A percentile compares a stretch with the other conserved stretches of the same genome.
Conservation (phyloP, 2,329 filamentous ascomycete species). For the Chaetomiaceae sp. region DNA sequence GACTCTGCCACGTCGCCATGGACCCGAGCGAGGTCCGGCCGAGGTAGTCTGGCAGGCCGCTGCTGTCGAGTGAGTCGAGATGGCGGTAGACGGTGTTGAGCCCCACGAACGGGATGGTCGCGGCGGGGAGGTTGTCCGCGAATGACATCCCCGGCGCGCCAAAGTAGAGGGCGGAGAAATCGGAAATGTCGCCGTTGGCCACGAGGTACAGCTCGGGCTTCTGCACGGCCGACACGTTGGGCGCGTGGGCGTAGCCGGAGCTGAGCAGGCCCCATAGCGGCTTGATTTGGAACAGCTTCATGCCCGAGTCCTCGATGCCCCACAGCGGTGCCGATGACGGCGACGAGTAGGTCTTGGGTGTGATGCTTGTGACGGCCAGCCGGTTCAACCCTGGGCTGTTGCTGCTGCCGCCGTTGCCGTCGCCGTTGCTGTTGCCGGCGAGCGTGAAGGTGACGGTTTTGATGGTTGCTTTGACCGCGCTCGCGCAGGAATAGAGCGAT, state of each 20-base stretch:
- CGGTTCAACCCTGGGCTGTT: too few relatives aligned
- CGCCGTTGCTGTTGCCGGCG: not conserved
- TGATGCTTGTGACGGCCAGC: slow-evolving; percentile 24
- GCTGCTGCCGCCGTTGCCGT: too few relatives aligned
- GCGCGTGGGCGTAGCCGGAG: slow-evolving; percentile 26
- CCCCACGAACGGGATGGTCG: slow-evolving; percentile 28
- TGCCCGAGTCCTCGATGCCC: slow-evolving; percentile 31
- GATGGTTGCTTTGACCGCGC: slow-evolving; percentile 37
- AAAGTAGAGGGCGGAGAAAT: too few relatives aligned
- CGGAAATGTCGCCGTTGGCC: slow-evolving; percentile 5
- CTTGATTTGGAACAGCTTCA: slow-evolving; percentile 23
- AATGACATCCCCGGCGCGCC: too few relatives aligned
- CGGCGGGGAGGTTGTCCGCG: slow-evolving; percentile 31
- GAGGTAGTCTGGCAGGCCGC: too few relatives aligned
- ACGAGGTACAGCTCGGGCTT: slow-evolving; percentile 18
- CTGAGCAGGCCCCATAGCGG: slow-evolving; percentile 40
- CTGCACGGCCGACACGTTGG: slow-evolving; percentile 32
- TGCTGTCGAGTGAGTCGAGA: too few relatives aligned
- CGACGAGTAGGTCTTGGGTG: slow-evolving; percentile 34
- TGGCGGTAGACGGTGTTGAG: slow-evolving; percentile 25
- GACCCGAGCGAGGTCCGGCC: too few relatives aligned
- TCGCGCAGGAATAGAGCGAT: slow-evolving; percentile 41
- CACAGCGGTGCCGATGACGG: slow-evolving; percentile 32
- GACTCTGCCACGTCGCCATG: too few relatives aligned
- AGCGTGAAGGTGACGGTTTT: slow-evolving; percentile 39